phyloP scores from a whole-genome alignment of 2,329 filamentous ascomycete species.

The Epichloe glyceriae region DNA sequence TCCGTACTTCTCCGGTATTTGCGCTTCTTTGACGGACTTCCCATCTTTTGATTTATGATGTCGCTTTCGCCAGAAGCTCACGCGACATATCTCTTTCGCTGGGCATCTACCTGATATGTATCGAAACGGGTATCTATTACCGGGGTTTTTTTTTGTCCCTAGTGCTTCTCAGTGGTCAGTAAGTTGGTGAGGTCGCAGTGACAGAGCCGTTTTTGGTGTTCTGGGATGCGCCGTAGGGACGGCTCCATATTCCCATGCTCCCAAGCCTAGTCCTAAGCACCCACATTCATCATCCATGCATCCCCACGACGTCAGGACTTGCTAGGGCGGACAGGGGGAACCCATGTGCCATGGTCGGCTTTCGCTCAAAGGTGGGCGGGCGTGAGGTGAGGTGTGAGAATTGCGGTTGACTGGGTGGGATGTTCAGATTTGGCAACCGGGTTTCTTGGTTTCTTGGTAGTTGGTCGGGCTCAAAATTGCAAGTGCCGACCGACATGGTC shows the following conservation, averaged over 20 bases:
- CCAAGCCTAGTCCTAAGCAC: not conserved
- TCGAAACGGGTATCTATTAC: too few relatives aligned
- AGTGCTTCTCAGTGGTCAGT: too few relatives aligned
- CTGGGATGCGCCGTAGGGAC: not conserved
- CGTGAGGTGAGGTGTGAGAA: not conserved
- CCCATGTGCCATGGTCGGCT: not conserved
- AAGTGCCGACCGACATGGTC: not conserved
- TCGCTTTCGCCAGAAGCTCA: too few relatives aligned
- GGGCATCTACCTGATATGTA: too few relatives aligned
- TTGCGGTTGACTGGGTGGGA: not conserved
- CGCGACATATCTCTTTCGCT: too few relatives aligned
- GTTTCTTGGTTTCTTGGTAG: too few relatives aligned
- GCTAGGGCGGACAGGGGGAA: not conserved
- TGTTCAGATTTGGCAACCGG: not conserved
- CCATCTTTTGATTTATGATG: too few relatives aligned
- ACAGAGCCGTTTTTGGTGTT: too few relatives aligned
- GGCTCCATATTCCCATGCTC: not conserved
- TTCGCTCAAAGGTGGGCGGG: constrained; percentile 1
- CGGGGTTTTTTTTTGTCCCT: too few relatives aligned
- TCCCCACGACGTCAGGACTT: constrained; percentile 2
- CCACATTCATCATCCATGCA: constrained; percentile 2
- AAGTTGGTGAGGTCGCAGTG: too few relatives aligned
- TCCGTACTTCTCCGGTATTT: too few relatives aligned
- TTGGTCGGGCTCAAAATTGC: not conserved
- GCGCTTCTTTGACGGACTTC: too few relatives aligned